Base-by-base conservation (phyloP, 2,329 filamentous ascomycete species). In the Cytospora piceae region DNA sequence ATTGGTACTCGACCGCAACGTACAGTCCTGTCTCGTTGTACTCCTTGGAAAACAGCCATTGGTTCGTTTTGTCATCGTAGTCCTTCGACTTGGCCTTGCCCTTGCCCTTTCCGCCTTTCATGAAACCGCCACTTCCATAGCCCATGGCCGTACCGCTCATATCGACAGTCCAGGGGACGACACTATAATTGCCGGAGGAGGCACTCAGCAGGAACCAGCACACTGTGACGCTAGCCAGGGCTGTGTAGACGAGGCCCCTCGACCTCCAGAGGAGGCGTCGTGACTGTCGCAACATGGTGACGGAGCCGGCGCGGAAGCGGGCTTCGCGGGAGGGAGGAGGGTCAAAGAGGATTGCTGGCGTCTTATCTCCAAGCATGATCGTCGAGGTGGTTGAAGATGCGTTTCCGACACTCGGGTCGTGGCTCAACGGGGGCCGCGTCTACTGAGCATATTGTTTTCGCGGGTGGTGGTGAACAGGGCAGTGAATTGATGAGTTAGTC, bases 191-290 rank as follows among this genome's bases (percentile, higher is more conserved):
- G 12, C 74, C 71, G 17, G 71, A 67, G 17, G 77, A 74, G 24
- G 73, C 74, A 67, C 76, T 78, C 64, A 81, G 76, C 24, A 82
- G 68, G 53, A 82, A 68, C 70, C 78, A 80, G 70, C 82, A 83
- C 39, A 80, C 74, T n/a, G 77, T 75, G 24, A 79, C 69, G 42
- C 77, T 71, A 34, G 77, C 78, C 27, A 82, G 65, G 37, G 74
- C 73, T 29, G 82, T 72, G 42, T 82, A 69, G 12, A 83, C 69
- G 34, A 83, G 68, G 49, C 77, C 74, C 71, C 77, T 80, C 62
- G 80, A 78, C 66, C 80, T 68, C 66, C 66, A 68, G 52, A 68
- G 66, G 66, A 68, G 66, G 63, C 66, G 66, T 15, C 66, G 63
- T 32, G 66, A 68, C 17, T 70, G 70, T 60, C 70, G 69, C 52